A percentile compares a stretch with the other conserved stretches of the same genome.
Evolutionary conservation across 805 yeast species (phyloP).

Genomic region (Candida dendrica): DNA sequence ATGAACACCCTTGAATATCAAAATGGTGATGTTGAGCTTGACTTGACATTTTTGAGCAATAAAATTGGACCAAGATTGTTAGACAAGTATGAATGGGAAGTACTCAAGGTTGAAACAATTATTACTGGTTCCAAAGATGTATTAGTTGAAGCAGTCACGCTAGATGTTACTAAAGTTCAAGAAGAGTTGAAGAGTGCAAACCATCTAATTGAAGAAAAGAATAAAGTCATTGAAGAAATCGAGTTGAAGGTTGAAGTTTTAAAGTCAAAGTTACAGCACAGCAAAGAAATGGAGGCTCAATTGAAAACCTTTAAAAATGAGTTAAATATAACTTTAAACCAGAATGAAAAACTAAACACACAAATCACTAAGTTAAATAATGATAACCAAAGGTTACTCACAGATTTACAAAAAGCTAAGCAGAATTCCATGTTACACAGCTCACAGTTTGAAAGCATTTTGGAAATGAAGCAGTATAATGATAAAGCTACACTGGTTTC

Average conservation of each 20-base stretch:
- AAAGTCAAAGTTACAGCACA: constrained; percentile 33
- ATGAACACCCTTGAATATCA: neutral
- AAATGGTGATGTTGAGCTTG: neutral
- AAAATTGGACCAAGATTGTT: neutral
- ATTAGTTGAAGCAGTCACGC: neutral
- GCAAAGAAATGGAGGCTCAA: constrained; percentile 22
- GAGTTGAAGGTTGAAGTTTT: constrained; percentile 37
- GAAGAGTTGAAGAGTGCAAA: neutral
- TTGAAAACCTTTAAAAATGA: constrained; percentile 18
- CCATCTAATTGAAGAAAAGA: constrained; percentile 3
- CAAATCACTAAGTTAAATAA: constrained; percentile 11
- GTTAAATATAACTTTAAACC: constrained; percentile 9
- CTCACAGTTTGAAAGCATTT: constrained; percentile 25
- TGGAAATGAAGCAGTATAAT: constrained; percentile 26
- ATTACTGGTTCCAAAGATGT: neutral
- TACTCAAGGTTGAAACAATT: neutral
- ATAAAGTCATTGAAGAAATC: constrained; percentile 31
- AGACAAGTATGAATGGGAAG: neutral
- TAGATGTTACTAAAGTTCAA: constrained; percentile 1
- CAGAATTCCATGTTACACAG: constrained; percentile 16
- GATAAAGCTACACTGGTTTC: constrained; percentile 32
- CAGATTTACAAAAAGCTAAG: constrained; percentile 22
- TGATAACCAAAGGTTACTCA: constrained; percentile 18
- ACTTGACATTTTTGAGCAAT: neutral
- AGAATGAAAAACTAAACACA: constrained; percentile 8